Evolutionary conservation across 2,329 filamentous ascomycete genomes (phyloP).

Genomic region (Cytospora schulzeri): DNA sequence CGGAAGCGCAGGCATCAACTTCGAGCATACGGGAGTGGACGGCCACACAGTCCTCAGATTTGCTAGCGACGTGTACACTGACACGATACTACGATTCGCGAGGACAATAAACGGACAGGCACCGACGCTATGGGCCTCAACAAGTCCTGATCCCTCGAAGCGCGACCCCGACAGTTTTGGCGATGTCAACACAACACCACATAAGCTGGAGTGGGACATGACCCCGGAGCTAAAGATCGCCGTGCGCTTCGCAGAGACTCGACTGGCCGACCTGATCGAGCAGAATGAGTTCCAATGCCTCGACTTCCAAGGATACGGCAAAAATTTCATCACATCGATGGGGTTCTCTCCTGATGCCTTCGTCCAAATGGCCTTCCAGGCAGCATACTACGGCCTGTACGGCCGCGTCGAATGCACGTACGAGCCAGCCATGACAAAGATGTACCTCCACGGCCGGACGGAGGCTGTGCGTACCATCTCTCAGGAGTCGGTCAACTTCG

Average conservation of each 20-base stretch:
- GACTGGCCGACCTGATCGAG: conserved; percentile 89
- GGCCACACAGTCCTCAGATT: conserved; percentile 96
- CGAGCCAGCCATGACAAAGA: conserved; percentile 97
- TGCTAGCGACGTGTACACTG: conserved; percentile 93
- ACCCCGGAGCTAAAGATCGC: conserved; percentile 87
- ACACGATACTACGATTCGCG: conserved; percentile 94
- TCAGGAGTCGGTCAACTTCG: conserved; percentile 80
- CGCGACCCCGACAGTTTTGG: conserved; percentile 89
- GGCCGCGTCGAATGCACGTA: conserved; percentile 93
- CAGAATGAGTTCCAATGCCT: conserved; percentile 95
- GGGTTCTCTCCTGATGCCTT: conserved; percentile 97
- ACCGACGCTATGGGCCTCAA: conserved; percentile 87
- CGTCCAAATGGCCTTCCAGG: conserved; percentile 98
- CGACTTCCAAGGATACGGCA: conserved; percentile 87
- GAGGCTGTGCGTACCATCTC: conserved; percentile 90
- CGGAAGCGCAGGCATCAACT: conserved; percentile 97
- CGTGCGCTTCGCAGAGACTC: conserved; percentile 91
- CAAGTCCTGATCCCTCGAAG: conserved; percentile 89
- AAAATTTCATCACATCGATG: conserved; percentile 97
- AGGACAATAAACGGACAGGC: conserved; percentile 93
- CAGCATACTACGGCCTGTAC: conserved; percentile 95
- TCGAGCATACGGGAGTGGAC: conserved; percentile 97
- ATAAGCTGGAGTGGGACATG: conserved; percentile 99
- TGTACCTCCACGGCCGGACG: conserved; percentile 88
- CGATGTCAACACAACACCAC: conserved; percentile 88